A percentile compares a stretch with the other conserved stretches of the same genome.
Conservation (phyloP, 2,329 filamentous ascomycete genomes). For the Periconia digitata region DNA sequence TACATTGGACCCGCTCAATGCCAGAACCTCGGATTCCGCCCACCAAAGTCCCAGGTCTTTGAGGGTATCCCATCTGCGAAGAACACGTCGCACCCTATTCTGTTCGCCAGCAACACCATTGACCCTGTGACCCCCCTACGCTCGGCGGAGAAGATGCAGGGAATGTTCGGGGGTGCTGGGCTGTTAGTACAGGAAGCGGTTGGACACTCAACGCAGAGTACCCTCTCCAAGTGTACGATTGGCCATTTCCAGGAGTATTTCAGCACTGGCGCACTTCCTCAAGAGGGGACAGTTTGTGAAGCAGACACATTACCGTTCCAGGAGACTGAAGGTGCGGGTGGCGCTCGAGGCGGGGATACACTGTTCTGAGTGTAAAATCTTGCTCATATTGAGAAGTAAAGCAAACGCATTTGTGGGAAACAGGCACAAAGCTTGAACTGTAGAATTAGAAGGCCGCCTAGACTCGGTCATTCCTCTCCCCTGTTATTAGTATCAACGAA, state of each 20-base stretch:
- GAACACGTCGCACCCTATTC: constrained; percentile 12
- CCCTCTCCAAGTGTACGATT: constrained; percentile 11
- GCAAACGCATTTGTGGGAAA: too few relatives aligned
- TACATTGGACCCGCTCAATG: not conserved
- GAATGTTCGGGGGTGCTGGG: constrained; percentile 13
- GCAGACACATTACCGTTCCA: constrained; percentile 1
- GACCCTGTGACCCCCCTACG: constrained; percentile 17
- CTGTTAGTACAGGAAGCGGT: constrained; percentile 11
- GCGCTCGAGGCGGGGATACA: too few relatives aligned
- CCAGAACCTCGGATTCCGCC: constrained; percentile 1
- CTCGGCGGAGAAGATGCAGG: constrained; percentile 14
- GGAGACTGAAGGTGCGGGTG: not conserved
- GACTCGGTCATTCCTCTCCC: too few relatives aligned
- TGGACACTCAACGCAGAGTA: constrained; percentile 6
- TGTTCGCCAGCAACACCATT: constrained; percentile 12
- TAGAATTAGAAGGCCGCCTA: too few relatives aligned
- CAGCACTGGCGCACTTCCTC: not conserved
- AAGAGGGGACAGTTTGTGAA: constrained; percentile 2
- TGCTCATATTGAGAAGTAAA: too few relatives aligned
- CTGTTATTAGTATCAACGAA: too few relatives aligned
- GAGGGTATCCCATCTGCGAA: constrained; percentile 2
- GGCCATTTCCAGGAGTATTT: constrained; percentile 10
- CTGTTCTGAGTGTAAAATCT: too few relatives aligned
- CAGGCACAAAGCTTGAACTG: too few relatives aligned
- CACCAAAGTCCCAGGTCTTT: not conserved